Percentiles rank a stretch among this genome's conserved stretches.
phyloP scores from a whole-genome alignment of 805 yeast genomes.

The Pichia scutulata region DNA sequence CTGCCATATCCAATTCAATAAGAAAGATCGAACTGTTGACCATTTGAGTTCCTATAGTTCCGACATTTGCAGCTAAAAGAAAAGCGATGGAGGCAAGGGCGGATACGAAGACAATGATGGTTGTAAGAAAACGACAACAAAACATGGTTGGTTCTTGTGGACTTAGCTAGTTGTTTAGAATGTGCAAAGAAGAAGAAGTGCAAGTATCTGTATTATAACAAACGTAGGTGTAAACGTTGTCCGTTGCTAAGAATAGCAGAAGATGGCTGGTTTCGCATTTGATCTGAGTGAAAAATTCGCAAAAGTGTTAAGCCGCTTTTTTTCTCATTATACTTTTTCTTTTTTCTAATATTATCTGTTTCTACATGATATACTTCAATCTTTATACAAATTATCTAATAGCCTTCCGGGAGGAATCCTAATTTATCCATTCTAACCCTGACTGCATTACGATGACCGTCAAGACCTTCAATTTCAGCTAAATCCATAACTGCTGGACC shows the following conservation, averaged over 20 bases:
- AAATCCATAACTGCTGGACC: constrained; percentile 96
- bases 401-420: constrained; percentile 33
- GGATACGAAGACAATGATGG: constrained; percentile 18
- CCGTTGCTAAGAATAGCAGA: background rate
- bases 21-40: constrained; percentile 40
- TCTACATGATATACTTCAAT: background rate
- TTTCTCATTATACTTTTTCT: background rate
- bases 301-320: background rate
- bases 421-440: constrained; percentile 85
- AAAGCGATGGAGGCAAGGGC: constrained; percentile 37
- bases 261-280: background rate
- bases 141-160: background rate
- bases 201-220: background rate
- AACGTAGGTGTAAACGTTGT: background rate
- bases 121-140: constrained; percentile 6
- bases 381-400: background rate
- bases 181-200: background rate
- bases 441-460: constrained; percentile 96
- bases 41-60: constrained; percentile 36
- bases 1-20: constrained; percentile 39
- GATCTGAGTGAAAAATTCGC: background rate
- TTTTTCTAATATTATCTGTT: background rate
- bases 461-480: constrained; percentile 94
- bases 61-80: constrained; percentile 43
- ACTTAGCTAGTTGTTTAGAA: background rate